A percentile compares a stretch with the other conserved stretches of the same genome.
phyloP scores from a whole-genome alignment of 495 filamentous ascomycete species.

The Aspergillus conjunctus region DNA sequence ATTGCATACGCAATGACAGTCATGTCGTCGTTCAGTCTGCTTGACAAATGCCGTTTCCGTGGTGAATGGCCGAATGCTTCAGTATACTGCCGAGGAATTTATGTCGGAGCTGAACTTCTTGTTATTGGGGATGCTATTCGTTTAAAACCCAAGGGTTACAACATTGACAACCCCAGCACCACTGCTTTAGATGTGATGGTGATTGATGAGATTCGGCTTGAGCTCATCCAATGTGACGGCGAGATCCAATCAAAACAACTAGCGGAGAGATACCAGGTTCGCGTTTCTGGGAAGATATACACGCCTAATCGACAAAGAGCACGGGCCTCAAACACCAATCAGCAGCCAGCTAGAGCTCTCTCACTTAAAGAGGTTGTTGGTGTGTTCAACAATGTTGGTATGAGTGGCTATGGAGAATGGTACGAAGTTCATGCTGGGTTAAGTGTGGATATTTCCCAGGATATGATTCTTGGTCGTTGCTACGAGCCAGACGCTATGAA shows the following conservation, averaged over 20 bases:
- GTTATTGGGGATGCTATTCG: conserved; percentile 56
- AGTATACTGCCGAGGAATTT: conserved; percentile 56
- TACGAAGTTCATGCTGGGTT: conserved; percentile 46
- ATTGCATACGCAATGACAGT: conserved; percentile 56
- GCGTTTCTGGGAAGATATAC: conserved; percentile 53
- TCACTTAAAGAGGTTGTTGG: conserved; percentile 33
- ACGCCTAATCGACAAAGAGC: conserved; percentile 40
- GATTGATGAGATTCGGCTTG: conserved; percentile 50
- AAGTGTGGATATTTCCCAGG: conserved; percentile 47
- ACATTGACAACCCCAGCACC: conserved; percentile 11
- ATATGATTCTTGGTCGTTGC: conserved; percentile 56
- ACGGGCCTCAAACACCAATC: conserved; percentile 24
- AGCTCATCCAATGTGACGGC: conserved; percentile 46
- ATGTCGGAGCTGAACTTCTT: conserved; percentile 57
- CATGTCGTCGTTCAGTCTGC: conserved; percentile 54
- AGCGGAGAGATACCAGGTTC: conserved; percentile 43
- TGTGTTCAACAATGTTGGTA: conserved; percentile 43
- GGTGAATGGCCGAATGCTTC: conserved; percentile 57
- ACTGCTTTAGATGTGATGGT: conserved; percentile 54
- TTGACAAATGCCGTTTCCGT: conserved; percentile 52
- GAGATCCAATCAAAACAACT: conserved; percentile 44
- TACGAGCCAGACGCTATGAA: conserved; percentile 53
- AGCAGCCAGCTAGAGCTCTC: conserved; percentile 33
- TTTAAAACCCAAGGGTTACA: conserved; percentile 41
- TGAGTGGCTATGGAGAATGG: conserved; percentile 50